Conservation (phyloP, 257 asterid species). For the Nicotiana attenuata region DNA sequence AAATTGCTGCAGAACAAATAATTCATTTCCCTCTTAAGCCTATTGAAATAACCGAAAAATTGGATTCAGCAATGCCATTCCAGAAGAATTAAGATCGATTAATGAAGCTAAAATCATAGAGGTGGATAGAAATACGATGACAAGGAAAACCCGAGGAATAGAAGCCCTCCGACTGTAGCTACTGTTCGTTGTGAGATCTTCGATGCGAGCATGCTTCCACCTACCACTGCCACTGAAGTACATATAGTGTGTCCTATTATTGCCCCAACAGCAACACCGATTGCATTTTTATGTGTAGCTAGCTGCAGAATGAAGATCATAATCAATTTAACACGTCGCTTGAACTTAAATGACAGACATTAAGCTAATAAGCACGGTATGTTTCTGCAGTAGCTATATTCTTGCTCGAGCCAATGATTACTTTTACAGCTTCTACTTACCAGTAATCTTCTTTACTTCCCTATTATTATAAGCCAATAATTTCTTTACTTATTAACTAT, state of each 20-base stretch:
- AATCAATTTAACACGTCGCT: background rate
- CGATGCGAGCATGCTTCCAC: constrained; percentile 97
- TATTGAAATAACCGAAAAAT: background rate
- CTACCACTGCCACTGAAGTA: constrained; percentile 86
- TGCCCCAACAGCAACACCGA: constrained; percentile 90
- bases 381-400: background rate
- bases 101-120: constrained; percentile 41
- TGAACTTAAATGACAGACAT: background rate
- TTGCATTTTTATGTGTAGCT: constrained; percentile 91
- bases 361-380: background rate
- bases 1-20: background rate
- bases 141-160: constrained; percentile 82
- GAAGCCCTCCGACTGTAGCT: constrained; percentile 84
- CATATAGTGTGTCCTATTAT: constrained; percentile 79
- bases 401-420: background rate
- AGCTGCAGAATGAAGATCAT: constrained; percentile 36
- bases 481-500: too few relatives aligned
- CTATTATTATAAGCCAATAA: too few relatives aligned
- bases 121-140: constrained; percentile 91
- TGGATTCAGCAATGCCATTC: background rate
- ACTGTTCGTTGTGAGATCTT: constrained; percentile 94
- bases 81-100: constrained; percentile 20
- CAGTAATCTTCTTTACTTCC: background rate
- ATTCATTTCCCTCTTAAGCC: background rate
- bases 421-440: background rate